phyloP scores from a whole-genome alignment of 2,329 filamentous ascomycete genomes.

The Stachybotrys chartarum region DNA sequence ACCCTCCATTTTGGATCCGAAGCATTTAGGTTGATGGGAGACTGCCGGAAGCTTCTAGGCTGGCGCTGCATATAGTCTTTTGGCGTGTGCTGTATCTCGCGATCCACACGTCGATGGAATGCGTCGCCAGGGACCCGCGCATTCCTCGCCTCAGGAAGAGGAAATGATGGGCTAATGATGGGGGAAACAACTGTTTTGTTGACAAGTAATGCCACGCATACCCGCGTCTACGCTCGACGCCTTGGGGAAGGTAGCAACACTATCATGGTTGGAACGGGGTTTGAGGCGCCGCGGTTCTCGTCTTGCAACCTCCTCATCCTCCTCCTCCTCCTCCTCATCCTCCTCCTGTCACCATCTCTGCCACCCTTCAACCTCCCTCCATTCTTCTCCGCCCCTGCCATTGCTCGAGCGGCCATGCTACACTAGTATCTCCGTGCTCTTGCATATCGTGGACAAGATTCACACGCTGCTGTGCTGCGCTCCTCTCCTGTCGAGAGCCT shows the following conservation, averaged over 20 bases:
- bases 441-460: background rate
- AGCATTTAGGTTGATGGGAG: no score
- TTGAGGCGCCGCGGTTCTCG: no score
- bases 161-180: background rate
- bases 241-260: background rate
- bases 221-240: background rate
- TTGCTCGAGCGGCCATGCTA: background rate
- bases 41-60: no score
- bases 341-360: background rate
- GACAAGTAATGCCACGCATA: background rate
- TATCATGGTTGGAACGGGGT: background rate
- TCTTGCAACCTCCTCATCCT: background rate
- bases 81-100: background rate
- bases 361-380: no score
- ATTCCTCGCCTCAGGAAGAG: slow-evolving; percentile 15
- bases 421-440: background rate
- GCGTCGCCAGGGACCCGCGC: slow-evolving; percentile 17
- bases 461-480: background rate
- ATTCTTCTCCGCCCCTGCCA: background rate
- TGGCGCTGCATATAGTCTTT: no score
- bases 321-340: background rate
- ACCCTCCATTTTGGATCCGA: no score
- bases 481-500: background rate
- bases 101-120: slow-evolving; percentile 16
- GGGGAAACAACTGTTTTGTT: background rate